phyloP scores from a whole-genome alignment of 2,329 filamentous ascomycete species.

The Talaromyces sp. region DNA sequence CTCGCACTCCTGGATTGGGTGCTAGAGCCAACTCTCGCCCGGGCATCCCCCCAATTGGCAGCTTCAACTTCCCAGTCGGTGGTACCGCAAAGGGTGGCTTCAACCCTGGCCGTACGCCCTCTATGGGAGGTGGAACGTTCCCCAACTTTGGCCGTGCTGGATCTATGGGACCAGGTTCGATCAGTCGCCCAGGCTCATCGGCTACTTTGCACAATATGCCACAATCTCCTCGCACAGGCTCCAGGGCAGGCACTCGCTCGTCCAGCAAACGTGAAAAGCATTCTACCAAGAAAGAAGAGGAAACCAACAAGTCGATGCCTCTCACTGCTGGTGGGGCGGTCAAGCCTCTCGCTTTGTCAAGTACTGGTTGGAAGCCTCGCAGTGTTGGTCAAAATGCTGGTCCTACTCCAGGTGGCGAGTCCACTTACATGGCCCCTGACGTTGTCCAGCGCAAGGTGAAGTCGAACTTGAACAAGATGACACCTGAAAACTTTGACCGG shows the following conservation, averaged over 20 bases:
- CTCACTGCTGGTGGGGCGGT: constrained; percentile 78
- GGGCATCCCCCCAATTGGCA: constrained; percentile 61
- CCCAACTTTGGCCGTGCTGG: constrained; percentile 58
- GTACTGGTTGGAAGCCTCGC: constrained; percentile 84
- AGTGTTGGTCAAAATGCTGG: constrained; percentile 53
- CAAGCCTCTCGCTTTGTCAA: constrained; percentile 67
- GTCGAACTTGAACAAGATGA: constrained; percentile 99
- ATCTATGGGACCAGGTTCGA: constrained; percentile 57
- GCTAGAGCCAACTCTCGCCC: constrained; percentile 49
- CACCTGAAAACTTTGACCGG: constrained; percentile 95
- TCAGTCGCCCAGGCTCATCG: constrained; percentile 61
- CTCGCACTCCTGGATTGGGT: constrained; percentile 44
- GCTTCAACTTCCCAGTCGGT: constrained; percentile 66
- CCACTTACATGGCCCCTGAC: constrained; percentile 72
- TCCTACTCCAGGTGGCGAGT: constrained; percentile 44
- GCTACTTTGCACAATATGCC: constrained; percentile 52
- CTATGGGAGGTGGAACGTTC: constrained; percentile 48
- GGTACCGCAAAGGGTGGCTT: constrained; percentile 73
- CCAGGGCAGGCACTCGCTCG: constrained; percentile 41
- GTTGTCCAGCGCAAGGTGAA: constrained; percentile 99
- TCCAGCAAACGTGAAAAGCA: constrained; percentile 51
- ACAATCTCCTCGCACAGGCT: constrained; percentile 65
- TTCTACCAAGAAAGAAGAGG: constrained; percentile 55
- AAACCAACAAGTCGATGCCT: constrained; percentile 82
- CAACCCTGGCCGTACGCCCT: constrained; percentile 43